Evolutionary conservation across 208 protist genomes (phyloP), one percentile per base, ranked within the genome.

Genomic region (Porcisia deanei): DNA sequence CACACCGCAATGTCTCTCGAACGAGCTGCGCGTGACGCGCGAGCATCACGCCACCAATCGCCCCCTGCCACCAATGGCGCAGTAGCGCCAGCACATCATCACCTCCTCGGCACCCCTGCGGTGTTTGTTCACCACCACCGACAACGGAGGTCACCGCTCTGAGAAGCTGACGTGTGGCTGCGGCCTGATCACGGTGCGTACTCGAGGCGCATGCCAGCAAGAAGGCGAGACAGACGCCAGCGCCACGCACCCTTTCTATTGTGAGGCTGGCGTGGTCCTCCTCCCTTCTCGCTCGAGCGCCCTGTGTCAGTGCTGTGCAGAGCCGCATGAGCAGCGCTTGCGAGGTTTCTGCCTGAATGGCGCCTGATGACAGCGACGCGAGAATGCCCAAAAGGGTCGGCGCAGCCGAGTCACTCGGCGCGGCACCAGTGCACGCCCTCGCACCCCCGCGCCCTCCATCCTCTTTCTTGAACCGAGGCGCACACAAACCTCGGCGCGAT

Each of bases 181-280:
- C 18, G 20, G 63, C 22, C 63, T n/a, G 39, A 43, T 67, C 41
- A 34, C 41, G 41, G 7, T 3, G 22, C 43, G 66, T 55, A 2
- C 43, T 39, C 47, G 66, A 57, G 47, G 66, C 7, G 47, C 66
- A 71, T 52, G 25, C 41, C 47, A 71, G 66, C 43, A 71, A 34
- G 16, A 41, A 9, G 3, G 16, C 66, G 22, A 71, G 66, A 20
- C 47, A 53, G 18, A 71, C 45, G 30, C 41, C 14, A 57, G 66
- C 66, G 25, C 43, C 66, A 41, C 39, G 66, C n/a, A 71, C 30
- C 30, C 25, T 12, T 30, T 37, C 25, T 18, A 0, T 43, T 22
- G 47, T 71, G 14, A 71, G 66, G 25, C 18, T 49, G 16, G 30
- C 47, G 47, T 71, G 10, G 8, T 22, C 30, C 2, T 1, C 25